Conservation (phyloP, 768 basidiomycete species). For the Hypsizygus marmoreus region DNA sequence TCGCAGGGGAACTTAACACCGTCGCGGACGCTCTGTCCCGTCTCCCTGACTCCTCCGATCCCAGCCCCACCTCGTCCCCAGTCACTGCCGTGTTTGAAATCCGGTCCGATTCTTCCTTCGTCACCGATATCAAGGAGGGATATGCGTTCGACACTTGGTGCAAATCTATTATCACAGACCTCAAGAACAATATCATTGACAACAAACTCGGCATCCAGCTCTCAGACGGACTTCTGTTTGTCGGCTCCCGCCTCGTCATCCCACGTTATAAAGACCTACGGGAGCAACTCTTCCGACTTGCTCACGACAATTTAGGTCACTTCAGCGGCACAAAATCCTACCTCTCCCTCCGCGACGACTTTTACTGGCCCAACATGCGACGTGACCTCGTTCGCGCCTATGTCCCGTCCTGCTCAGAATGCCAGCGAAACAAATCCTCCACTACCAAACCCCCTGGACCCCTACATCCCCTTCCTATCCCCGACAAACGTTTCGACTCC, state of each 20-base stretch:
- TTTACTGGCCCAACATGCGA: conserved; percentile 37
- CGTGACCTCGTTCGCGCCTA: not conserved
- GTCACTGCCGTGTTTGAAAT: too few species aligned
- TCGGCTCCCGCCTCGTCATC: conserved; percentile 22
- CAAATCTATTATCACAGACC: too few species aligned
- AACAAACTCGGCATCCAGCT: not conserved
- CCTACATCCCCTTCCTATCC: conserved; percentile 25
- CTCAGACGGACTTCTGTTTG: conserved; percentile 20
- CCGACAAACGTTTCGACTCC: conserved; percentile 12
- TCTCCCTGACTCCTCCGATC: too few species aligned
- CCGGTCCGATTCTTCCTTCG: too few species aligned
- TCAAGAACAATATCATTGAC: too few species aligned
- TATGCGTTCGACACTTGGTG: too few species aligned
- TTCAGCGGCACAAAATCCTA: conserved; percentile 35
- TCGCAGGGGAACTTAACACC: too few species aligned
- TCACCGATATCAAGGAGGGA: too few species aligned
- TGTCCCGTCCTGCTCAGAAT: conserved; percentile 21
- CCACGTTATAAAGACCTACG: conserved; percentile 19
- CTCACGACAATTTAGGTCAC: conserved; percentile 31
- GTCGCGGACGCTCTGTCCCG: not conserved
- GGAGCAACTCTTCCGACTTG: conserved; percentile 22
- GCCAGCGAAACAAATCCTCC: conserved; percentile 31
- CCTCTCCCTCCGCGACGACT: conserved; percentile 17
- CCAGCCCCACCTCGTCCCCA: too few species aligned
- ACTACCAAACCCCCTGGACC: conserved; percentile 22